Evolutionary conservation across 208 protist species (phyloP).

Genomic region (Trypanosoma platydactyli): DNA sequence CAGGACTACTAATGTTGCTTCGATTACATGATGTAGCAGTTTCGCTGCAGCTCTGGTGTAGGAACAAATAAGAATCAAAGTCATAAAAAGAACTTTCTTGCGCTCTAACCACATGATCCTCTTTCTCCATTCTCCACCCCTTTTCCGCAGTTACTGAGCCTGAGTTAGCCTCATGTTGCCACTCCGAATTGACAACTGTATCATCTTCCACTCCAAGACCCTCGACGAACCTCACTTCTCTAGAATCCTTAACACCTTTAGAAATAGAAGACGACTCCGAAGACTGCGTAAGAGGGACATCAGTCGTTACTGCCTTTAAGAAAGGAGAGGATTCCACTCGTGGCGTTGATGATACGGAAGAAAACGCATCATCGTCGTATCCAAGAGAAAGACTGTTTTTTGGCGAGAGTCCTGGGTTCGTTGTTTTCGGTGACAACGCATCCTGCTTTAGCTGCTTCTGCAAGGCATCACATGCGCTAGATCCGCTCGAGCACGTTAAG

Average conservation of each 20-base stretch:
- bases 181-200: background rate
- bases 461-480: background rate
- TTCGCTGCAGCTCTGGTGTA: background rate
- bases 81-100: too few relatives aligned
- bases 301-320: background rate
- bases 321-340: background rate
- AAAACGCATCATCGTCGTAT: conserved; percentile 20
- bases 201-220: too few relatives aligned
- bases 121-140: too few relatives aligned
- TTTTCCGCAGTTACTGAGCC: too few relatives aligned
- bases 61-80: background rate
- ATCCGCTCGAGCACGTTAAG: background rate
- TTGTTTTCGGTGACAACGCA: background rate
- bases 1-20: background rate
- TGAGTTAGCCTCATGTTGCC: too few relatives aligned
- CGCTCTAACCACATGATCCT: too few relatives aligned
- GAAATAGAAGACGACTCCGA: background rate
- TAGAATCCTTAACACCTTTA: too few relatives aligned
- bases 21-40: background rate
- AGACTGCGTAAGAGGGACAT: background rate
- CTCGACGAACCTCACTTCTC: too few relatives aligned
- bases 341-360: conserved; percentile 8
- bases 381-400: conserved; percentile 16
- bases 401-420: background rate
- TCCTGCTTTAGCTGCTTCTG: background rate